A percentile compares a stretch with the other conserved stretches of the same genome.
Conservation (phyloP, 306 rosid genomes). For the Urtica urens region DNA sequence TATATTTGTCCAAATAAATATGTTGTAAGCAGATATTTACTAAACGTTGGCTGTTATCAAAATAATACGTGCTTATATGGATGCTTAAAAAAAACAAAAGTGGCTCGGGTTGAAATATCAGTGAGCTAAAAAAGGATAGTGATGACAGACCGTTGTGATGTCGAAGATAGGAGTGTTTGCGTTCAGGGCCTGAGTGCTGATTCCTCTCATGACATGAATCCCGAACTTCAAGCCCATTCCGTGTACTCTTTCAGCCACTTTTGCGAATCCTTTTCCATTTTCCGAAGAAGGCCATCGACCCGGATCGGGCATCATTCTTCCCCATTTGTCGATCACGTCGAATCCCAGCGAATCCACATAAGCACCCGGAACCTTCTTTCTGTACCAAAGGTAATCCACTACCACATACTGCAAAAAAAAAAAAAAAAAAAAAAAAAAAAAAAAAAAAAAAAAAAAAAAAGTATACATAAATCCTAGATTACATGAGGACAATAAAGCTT, state of each 20-base stretch:
- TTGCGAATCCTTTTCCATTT: constrained; percentile 61
- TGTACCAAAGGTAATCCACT: constrained; percentile 96
- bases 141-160: constrained; percentile 46
- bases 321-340: constrained; percentile 90
- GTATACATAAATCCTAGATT: not conserved
- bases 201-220: constrained; percentile 96
- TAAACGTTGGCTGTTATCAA: no score
- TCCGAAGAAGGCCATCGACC: constrained; percentile 85
- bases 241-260: constrained; percentile 69
- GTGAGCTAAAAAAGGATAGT: no score
- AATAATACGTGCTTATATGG: no score
- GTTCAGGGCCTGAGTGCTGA: constrained; percentile 89
- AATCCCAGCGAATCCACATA: constrained; percentile 65
- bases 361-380: constrained; percentile 72
- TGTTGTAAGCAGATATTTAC: no score
- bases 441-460: not conserved
- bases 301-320: constrained; percentile 82
- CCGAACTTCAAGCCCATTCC: constrained; percentile 83
- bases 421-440: not conserved
- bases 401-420: constrained; percentile 61
- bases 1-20: no score
- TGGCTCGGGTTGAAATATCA: no score
- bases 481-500: not conserved
- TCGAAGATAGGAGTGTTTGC: constrained; percentile 91
- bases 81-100: no score